Evolutionary conservation across 345 rosid genomes (phyloP), one percentile per base, ranked within the genome.

Genomic region (Eucalyptus cloeziana): DNA sequence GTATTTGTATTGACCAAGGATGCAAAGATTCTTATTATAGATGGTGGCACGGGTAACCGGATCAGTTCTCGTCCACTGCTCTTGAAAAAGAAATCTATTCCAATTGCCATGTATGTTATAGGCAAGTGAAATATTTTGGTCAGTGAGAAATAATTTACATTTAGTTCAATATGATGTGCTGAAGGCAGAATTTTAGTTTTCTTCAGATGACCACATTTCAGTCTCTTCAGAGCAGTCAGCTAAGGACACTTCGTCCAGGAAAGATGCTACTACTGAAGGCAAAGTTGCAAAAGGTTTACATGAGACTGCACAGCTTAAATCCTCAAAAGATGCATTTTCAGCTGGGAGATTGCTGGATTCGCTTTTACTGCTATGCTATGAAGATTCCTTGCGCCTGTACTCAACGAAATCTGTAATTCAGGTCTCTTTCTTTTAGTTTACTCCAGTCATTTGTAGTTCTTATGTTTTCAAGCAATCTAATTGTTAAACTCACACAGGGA

Each of bases 1-100:
- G 86, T 95, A 52, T 93, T 94, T 86, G 92, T 93, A 90, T 91
- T 93, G 93, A 96, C 96, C 87, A 93, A 93, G 91, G 96, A 96
- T 89, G 95, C 96, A 40, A 85, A 92, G 90, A 80, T 95, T 89
- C 89, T 88, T 91, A 89, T 94, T 92, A 90, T 96, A 64, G 97
- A 96, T 91, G 94, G 93, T 88, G 91, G 89, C 83, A 93, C 92
- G 45, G 97, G 98, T 89, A 89, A 91, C 89, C 87, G 89, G 62
- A 79, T 95, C 86, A 88, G 92, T 90, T 91, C 94, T 40, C 93
- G 86, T 86, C 90, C 92, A 86, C 86, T 89, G 89, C 89, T 87
- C 91, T 90, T 90, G 88, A 90, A 89, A 89, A 91, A 91, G 92
- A 94, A 93, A 71, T 91, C 93, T 50, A 91, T 85, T 90, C 94